Evolutionary conservation across 2,329 filamentous ascomycete genomes (phyloP).

Genomic region (Sclerotiophoma versabilis): DNA sequence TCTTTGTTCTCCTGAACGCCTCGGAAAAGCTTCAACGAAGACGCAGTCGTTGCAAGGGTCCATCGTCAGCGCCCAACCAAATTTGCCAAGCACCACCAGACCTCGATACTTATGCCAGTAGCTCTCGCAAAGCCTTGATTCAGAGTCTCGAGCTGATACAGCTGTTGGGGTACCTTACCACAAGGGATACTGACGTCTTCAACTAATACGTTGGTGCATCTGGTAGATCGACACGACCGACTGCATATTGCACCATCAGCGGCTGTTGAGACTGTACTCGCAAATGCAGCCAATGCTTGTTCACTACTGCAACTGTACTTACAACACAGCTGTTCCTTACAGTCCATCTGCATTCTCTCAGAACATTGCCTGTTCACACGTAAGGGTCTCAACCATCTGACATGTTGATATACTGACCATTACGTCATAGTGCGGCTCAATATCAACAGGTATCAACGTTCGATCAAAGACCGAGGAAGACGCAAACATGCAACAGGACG

Average conservation of each 20-base stretch:
- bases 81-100: conserved; percentile 15
- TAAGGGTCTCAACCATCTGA: conserved; percentile 45
- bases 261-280: conserved; percentile 7
- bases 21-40: conserved; percentile 25
- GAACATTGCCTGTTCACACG: conserved; percentile 54
- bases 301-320: conserved; percentile 50
- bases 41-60: conserved; percentile 26
- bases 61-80: conserved; percentile 35
- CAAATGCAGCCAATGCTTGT: conserved; percentile 48
- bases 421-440: conserved; percentile 55
- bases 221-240: not conserved
- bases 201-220: conserved; percentile 30
- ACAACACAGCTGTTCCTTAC: conserved; percentile 51
- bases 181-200: conserved; percentile 24
- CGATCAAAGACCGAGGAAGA: conserved; percentile 39
- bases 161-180: conserved; percentile 19
- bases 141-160: not conserved
- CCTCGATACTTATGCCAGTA: not conserved
- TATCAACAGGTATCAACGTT: conserved; percentile 54
- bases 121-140: not conserved
- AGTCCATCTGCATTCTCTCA: conserved; percentile 54
- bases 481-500: conserved; percentile 72
- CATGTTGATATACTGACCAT: conserved; percentile 36
- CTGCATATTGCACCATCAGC: not conserved
- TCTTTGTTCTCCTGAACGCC: conserved; percentile 19